Percentiles rank a stretch among this genome's conserved stretches.
phyloP scores from a whole-genome alignment of 176 grass and related monocot species.

The Urochloa ruziziensis region DNA sequence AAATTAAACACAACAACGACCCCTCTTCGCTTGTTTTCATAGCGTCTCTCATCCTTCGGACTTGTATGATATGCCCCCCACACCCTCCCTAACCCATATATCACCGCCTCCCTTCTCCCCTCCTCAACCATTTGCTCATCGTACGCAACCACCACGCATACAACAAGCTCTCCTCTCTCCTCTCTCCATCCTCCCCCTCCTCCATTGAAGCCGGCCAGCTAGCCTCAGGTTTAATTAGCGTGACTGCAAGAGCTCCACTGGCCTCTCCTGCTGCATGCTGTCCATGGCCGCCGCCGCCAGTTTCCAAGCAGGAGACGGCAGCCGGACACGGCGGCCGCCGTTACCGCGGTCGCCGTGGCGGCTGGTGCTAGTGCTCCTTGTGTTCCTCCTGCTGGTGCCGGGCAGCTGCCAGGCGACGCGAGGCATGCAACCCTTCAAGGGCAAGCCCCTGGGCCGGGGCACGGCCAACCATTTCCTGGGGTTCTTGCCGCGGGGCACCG shows the following conservation, averaged over 20 bases:
- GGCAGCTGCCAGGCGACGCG: constrained; percentile 65
- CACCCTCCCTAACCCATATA: constrained; percentile 11
- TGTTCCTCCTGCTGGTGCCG: constrained; percentile 31
- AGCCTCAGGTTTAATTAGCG: no score
- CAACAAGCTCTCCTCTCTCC: background rate
- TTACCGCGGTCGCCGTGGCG: background rate
- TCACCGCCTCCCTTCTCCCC: constrained; percentile 7
- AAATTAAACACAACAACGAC: background rate
- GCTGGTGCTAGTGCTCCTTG: background rate
- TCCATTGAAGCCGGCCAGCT: background rate
- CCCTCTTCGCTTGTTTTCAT: no score
- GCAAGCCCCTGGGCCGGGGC: constrained; percentile 38
- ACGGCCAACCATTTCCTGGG: constrained; percentile 61
- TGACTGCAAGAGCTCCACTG: background rate
- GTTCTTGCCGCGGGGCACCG: constrained; percentile 52
- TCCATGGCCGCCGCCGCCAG: constrained; percentile 7
- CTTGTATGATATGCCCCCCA: background rate
- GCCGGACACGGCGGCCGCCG: background rate
- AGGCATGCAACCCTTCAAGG: constrained; percentile 64
- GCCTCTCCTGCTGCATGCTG: background rate
- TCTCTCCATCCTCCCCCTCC: background rate
- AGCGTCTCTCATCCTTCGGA: background rate
- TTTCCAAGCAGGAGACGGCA: background rate
- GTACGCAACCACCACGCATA: background rate
- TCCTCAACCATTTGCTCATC: constrained; percentile 28